Conservation (phyloP, 352 stramenopile genomes). For the Phytophthora constricta region DNA sequence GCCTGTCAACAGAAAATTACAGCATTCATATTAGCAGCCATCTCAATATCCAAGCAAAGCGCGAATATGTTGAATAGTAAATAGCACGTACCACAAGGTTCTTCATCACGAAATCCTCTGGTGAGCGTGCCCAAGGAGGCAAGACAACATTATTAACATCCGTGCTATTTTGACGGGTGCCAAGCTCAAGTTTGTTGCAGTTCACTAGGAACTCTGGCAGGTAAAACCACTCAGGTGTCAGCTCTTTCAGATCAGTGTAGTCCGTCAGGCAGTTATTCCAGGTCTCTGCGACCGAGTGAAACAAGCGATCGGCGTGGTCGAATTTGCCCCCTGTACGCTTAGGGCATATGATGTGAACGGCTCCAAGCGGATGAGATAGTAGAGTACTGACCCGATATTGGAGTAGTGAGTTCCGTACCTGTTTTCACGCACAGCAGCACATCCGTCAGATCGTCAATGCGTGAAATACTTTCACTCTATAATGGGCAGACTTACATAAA, state of each 20-base stretch:
- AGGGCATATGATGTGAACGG: slow-evolving; percentile 96
- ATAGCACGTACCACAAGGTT: slow-evolving; percentile 71
- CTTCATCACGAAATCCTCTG: slow-evolving; percentile 88
- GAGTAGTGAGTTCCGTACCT: slow-evolving; percentile 92
- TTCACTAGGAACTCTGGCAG: slow-evolving; percentile 91
- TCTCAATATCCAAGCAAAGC: neutral
- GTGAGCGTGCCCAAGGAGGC: slow-evolving; percentile 85
- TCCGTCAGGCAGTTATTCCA: slow-evolving; percentile 90
- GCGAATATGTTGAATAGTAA: neutral
- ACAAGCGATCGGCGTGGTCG: slow-evolving; percentile 93
- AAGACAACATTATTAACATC: slow-evolving; percentile 94
- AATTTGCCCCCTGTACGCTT: slow-evolving; percentile 96
- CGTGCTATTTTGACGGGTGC: slow-evolving; percentile 81
- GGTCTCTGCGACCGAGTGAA: slow-evolving; percentile 90
- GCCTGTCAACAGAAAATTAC: slow-evolving; percentile 41
- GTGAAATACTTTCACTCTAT: neutral
- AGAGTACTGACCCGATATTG: slow-evolving; percentile 96
- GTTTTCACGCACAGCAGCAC: slow-evolving; percentile 12
- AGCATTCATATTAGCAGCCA: neutral
- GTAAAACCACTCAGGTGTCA: slow-evolving; percentile 96
- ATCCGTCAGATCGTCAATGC: slow-evolving; percentile 3
- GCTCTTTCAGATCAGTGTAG: slow-evolving; percentile 94
- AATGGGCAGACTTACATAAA: slow-evolving; percentile 69
- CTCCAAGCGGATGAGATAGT: slow-evolving; percentile 99
- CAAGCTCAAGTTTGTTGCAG: slow-evolving; percentile 83